Conservation (phyloP, 2,329 filamentous ascomycete species). For the Camptophora hylomeconis region DNA sequence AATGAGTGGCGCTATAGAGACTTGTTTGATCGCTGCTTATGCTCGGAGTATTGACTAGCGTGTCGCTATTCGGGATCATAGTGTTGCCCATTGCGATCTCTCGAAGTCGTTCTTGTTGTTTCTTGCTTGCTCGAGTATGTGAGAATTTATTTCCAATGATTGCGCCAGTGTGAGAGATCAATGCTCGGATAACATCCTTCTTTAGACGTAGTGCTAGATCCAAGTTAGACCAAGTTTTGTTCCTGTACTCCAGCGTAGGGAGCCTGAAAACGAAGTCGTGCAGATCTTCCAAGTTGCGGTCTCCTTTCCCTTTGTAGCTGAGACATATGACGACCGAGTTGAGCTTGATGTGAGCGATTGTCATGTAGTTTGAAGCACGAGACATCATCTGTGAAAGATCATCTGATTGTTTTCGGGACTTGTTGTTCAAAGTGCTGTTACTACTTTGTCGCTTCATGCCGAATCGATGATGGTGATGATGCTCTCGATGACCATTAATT, state of each 20-base stretch:
- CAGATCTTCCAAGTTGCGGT: conserved; percentile 90
- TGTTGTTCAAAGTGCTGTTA: conserved; percentile 34
- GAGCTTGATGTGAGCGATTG: conserved; percentile 86
- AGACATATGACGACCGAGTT: conserved; percentile 90
- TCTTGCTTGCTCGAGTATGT: conserved; percentile 68
- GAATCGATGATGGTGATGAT: no score
- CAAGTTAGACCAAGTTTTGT: conserved; percentile 98
- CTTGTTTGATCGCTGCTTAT: conserved; percentile 16
- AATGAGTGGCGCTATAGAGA: conserved; percentile 14
- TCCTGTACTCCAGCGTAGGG: conserved; percentile 86
- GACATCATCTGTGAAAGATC: conserved; percentile 95
- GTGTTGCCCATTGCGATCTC: conserved; percentile 72
- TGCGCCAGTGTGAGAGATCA: conserved; percentile 89
- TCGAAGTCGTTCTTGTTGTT: conserved; percentile 64
- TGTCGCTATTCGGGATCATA: conserved; percentile 38
- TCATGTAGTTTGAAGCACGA: conserved; percentile 94
- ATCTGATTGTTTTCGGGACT: conserved; percentile 58
- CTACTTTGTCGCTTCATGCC: conserved; percentile 22
- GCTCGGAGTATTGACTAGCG: conserved; percentile 15
- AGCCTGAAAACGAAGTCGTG: conserved; percentile 96
- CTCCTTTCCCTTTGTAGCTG: conserved; percentile 90
- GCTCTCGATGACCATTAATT: no score
- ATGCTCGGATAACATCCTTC: conserved; percentile 81
- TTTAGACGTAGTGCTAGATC: conserved; percentile 87
- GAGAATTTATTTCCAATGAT: conserved; percentile 97